Evolutionary conservation across 2,329 filamentous ascomycete species (phyloP).

Genomic region (Fusarium piperis): DNA sequence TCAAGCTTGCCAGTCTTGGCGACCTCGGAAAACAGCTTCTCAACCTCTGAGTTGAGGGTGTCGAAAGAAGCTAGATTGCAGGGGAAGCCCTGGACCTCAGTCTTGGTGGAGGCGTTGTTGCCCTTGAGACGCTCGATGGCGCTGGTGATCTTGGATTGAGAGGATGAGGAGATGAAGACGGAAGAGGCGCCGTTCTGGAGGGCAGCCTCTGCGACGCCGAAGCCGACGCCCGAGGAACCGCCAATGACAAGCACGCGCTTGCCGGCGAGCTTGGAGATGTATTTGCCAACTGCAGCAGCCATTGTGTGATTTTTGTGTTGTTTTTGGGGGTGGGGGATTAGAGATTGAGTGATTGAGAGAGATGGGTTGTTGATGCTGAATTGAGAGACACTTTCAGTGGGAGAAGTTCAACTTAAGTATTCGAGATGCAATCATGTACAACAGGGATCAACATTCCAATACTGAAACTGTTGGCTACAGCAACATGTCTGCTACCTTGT

Average conservation of each 20-base stretch:
- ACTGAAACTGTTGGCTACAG: neutral
- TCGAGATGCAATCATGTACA: neutral
- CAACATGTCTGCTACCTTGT: neutral
- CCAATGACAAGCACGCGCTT: conserved; percentile 38
- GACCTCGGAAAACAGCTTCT: conserved; percentile 24
- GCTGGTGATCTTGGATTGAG: conserved; percentile 10
- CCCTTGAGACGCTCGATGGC: conserved; percentile 24
- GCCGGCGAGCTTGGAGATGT: conserved; percentile 33
- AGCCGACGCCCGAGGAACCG: conserved; percentile 35
- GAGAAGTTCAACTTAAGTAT: neutral
- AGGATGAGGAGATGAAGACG: conserved; percentile 30
- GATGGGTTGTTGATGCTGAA: neutral
- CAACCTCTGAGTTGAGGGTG: conserved; percentile 17
- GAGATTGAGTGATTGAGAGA: neutral
- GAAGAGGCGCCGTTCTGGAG: conserved; percentile 24
- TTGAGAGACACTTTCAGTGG: neutral
- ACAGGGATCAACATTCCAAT: neutral
- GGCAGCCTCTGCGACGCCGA: conserved; percentile 33
- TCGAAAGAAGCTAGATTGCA: conserved; percentile 25
- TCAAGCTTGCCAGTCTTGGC: conserved; percentile 28
- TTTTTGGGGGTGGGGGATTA: neutral
- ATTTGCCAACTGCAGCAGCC: conserved; percentile 22
- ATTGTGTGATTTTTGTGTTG: conserved; percentile 8
- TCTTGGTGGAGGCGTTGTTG: conserved; percentile 22
- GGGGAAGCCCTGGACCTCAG: conserved; percentile 25